phyloP scores from a whole-genome alignment of 257 asterid genomes.

The Leonotis leonurus region DNA sequence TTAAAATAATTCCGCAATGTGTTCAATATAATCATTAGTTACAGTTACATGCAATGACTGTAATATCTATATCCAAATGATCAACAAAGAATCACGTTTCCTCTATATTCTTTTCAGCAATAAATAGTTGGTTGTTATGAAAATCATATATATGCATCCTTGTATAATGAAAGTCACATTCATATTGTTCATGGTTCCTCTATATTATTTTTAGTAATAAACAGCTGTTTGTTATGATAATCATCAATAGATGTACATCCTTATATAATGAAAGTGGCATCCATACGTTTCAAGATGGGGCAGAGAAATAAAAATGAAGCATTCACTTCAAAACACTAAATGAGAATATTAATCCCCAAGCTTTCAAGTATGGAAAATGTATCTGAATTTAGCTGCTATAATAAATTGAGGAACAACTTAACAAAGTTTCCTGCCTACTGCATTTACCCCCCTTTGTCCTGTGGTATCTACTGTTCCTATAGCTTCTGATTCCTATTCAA shows the following conservation, averaged over 20 bases:
- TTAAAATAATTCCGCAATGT: not conserved
- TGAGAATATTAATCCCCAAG: not conserved
- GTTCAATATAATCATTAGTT: not conserved
- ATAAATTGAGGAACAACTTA: not conserved
- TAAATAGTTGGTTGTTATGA: not conserved
- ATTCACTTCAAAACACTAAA: not conserved
- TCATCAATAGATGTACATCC: not conserved
- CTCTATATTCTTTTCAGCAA: not conserved
- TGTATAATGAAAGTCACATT: not conserved
- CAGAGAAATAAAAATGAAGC: not conserved
- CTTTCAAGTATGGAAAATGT: not conserved
- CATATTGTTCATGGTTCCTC: not conserved
- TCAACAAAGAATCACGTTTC: not conserved
- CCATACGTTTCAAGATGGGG: not conserved
- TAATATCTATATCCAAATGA: slow-evolving; percentile 11
- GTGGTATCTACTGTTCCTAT: not conserved
- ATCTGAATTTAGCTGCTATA: not conserved
- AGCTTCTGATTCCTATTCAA: slow-evolving; percentile 1
- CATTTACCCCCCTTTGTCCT: not conserved
- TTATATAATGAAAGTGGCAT: not conserved
- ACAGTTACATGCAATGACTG: not conserved
- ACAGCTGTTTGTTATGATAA: not conserved
- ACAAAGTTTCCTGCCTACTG: not conserved
- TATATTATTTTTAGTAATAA: not conserved
- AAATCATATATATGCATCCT: not conserved